Conservation (phyloP, 164 flowering plant species). For the Vitis rupestris region DNA sequence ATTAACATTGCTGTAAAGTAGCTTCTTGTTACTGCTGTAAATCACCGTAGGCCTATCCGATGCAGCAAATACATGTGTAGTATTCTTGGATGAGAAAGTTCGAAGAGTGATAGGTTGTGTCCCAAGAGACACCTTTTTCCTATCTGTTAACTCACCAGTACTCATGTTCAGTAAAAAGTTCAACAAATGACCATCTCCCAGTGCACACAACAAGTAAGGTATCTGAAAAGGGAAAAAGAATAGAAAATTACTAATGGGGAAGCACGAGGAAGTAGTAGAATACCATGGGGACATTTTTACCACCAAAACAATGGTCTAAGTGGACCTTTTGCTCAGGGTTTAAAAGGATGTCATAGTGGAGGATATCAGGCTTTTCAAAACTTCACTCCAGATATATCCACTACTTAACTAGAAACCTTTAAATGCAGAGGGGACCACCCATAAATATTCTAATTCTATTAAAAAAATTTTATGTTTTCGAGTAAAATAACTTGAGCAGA, state of each 20-base stretch:
- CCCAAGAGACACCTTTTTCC: slow-evolving; percentile 95
- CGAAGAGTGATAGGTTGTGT: slow-evolving; percentile 94
- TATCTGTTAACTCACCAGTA: slow-evolving; percentile 76
- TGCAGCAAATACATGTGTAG: slow-evolving; percentile 95
- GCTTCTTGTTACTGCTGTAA: slow-evolving; percentile 93
- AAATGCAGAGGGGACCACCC: not conserved
- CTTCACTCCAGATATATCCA: too few species aligned
- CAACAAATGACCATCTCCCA: slow-evolving; percentile 95
- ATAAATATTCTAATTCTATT: not conserved
- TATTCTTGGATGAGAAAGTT: slow-evolving; percentile 89
- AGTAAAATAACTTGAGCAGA: slow-evolving; percentile 1
- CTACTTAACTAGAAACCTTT: not conserved
- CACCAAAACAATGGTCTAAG: not conserved
- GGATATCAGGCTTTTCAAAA: not conserved
- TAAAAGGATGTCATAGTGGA: not conserved
- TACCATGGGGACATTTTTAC: not conserved
- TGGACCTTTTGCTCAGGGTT: not conserved
- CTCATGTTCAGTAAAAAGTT: slow-evolving; percentile 69
- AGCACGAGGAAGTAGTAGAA: not conserved
- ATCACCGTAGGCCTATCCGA: slow-evolving; percentile 98
- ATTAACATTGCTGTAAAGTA: slow-evolving; percentile 96
- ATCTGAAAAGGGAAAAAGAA: slow-evolving; percentile 46
- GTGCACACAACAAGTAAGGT: slow-evolving; percentile 92
- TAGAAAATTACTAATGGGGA: not conserved
- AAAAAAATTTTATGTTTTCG: too few species aligned